Evolutionary conservation across 345 rosid species (phyloP).

Genomic region (Eutrema japonicum): DNA sequence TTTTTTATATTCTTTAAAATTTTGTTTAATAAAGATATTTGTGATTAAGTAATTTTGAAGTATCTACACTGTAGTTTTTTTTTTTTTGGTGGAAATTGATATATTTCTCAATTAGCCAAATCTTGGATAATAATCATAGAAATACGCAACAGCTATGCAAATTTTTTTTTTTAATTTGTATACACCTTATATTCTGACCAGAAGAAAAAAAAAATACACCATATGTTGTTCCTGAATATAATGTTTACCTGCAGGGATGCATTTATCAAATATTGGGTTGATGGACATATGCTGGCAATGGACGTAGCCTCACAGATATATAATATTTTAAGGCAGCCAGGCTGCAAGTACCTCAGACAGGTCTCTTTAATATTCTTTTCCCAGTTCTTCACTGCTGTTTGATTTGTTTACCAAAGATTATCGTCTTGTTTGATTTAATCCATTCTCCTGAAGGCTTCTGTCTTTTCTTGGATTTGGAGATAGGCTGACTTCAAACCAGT

Average conservation of each 20-base stretch:
- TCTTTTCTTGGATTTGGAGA: constrained; percentile 35
- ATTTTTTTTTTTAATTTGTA: not conserved
- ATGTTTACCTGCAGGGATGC: constrained; percentile 58
- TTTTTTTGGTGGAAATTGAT: not conserved
- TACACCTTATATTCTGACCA: constrained; percentile 5
- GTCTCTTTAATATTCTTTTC: constrained; percentile 46
- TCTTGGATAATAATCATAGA: not conserved
- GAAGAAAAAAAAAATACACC: not conserved
- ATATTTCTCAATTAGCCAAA: constrained; percentile 13
- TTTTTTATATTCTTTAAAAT: not conserved
- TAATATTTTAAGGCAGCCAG: constrained; percentile 74
- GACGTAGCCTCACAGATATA: constrained; percentile 68
- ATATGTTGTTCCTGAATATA: constrained; percentile 24
- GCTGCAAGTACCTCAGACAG: constrained; percentile 71
- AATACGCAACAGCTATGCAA: not conserved
- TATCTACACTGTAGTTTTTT: not conserved
- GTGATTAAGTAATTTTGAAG: not conserved
- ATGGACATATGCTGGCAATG: constrained; percentile 69
- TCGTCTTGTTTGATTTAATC: constrained; percentile 10
- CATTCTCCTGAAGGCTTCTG: constrained; percentile 22
- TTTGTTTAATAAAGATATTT: not conserved
- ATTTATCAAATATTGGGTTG: constrained; percentile 76
- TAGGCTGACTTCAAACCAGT: constrained; percentile 91
- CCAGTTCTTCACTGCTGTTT: not conserved
- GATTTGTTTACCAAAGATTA: not conserved